Conservation (phyloP, 345 rosid species). For the Aethionema arabicum region DNA sequence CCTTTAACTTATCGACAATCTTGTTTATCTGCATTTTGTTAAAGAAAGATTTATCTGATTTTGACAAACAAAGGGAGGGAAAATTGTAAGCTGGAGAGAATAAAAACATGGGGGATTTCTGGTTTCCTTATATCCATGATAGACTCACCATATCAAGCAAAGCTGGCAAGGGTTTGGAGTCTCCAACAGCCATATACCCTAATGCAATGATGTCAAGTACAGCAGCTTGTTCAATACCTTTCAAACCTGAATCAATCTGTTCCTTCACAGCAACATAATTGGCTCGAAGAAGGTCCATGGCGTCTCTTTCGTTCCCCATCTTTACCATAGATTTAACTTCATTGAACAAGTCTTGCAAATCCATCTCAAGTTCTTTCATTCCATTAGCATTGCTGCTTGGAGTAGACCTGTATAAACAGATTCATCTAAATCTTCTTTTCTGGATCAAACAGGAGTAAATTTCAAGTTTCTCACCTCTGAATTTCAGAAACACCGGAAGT, state of each 20-base stretch:
- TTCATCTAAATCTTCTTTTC: slow-evolving; percentile 14
- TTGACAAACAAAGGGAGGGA: no score
- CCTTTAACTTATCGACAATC: slow-evolving; percentile 48
- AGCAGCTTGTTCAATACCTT: slow-evolving; percentile 75
- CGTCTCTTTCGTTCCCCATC: slow-evolving; percentile 58
- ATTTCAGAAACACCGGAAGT: slow-evolving; percentile 43
- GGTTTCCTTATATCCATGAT: slow-evolving; percentile 1
- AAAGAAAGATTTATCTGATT: background rate
- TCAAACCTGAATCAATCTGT: slow-evolving; percentile 53
- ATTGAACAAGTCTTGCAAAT: slow-evolving; percentile 66
- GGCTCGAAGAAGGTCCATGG: slow-evolving; percentile 73
- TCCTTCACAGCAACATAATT: slow-evolving; percentile 72
- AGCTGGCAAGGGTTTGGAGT: slow-evolving; percentile 48
- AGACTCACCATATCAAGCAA: slow-evolving; percentile 57
- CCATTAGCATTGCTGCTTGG: slow-evolving; percentile 38
- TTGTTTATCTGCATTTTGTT: slow-evolving; percentile 55
- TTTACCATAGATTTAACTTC: slow-evolving; percentile 64
- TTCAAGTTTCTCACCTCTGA: slow-evolving; percentile 41
- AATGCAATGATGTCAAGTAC: slow-evolving; percentile 71
- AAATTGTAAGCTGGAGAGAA: background rate
- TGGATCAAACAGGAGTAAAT: slow-evolving; percentile 6
- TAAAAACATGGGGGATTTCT: background rate
- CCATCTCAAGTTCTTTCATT: slow-evolving; percentile 53
- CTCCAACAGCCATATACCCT: slow-evolving; percentile 75
- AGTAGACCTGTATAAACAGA: slow-evolving; percentile 43